Base-by-base conservation (phyloP, 345 rosid genomes). In the Boechera divaricarpa region DNA sequence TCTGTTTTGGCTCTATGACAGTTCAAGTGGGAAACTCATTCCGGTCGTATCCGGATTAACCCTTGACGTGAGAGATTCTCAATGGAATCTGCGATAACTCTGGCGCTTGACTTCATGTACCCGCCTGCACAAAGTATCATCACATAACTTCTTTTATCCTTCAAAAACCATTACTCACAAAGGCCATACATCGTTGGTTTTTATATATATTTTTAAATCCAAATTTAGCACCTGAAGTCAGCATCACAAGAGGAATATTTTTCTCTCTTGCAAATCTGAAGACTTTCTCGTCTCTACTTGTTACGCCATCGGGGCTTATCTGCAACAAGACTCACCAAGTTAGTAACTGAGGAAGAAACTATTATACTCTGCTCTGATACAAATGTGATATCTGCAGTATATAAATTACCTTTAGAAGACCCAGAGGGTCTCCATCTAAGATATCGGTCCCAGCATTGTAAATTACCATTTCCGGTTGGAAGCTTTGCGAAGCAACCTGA, bases 391-490 rank as follows among this genome's bases (percentile, higher is more conserved):
- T 4, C 39, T 36, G 26, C 3, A 10, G 48, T 61, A 24, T 56
- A 58, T 4, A 56, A 44, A 26, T 67, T 83, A 90, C 98, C 95
- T 92, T 89, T 77, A 94, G 81, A 78, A 74, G 73, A 48, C 98
- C 98, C 55, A 94, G 81, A 75, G 98, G 98, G 83, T 94, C 98
- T 65, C 98, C 98, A 65, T 94, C 95, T 38, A 94, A 86, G 79
- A 94, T 89, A 82, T 94, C 98, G 1, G 98, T 94, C 29, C 98
- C 98, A 54, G 98, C 98, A 84, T 94, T 94, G 86, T 89, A 94
- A 47, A 94, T 35, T 71, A 94, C 75, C 81, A 94, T 75, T 79
- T 92, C 95, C 48, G 97, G 96, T 71, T 84, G 83, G 85, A 87
- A 94, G 63, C 15, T 79, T n/a, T 10, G 72, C 5, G 81, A 82